phyloP scores from a whole-genome alignment of 352 stramenopile genomes.

The Pythium biforme region DNA sequence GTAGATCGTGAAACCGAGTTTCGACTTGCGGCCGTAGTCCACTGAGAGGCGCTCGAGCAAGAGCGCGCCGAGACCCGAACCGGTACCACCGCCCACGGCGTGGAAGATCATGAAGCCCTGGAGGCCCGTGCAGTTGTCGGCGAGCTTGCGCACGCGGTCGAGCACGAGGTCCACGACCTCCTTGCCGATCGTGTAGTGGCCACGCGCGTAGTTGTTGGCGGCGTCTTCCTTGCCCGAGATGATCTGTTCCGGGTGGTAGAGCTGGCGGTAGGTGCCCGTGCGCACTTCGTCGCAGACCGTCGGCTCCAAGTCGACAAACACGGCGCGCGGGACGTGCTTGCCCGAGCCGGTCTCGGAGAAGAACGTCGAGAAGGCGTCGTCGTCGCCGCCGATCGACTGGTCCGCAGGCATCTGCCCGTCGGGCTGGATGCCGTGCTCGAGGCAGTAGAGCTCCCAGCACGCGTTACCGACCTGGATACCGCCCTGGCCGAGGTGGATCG shows the following conservation, averaged over 20 bases:
- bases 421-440: slow-evolving; percentile 91
- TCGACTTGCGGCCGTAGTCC: slow-evolving; percentile 97
- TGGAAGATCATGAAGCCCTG: too few species aligned
- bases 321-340: too few species aligned
- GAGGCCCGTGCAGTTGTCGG: too few species aligned
- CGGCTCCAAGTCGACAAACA: slow-evolving; percentile 96
- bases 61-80: too few species aligned
- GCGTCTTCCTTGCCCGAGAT: slow-evolving; percentile 96
- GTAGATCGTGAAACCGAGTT: slow-evolving; percentile 97
- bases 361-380: slow-evolving; percentile 95
- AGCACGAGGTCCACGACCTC: too few species aligned
- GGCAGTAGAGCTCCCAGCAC: slow-evolving; percentile 85
- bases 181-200: too few species aligned
- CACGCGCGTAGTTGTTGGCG: slow-evolving; percentile 85
- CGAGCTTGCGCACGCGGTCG: too few species aligned
- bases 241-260: slow-evolving; percentile 97
- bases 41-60: too few species aligned
- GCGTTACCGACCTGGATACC: slow-evolving; percentile 87
- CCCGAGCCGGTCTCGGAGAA: too few species aligned
- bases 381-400: slow-evolving; percentile 36
- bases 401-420: slow-evolving; percentile 84
- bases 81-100: too few species aligned
- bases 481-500: slow-evolving; percentile 88
- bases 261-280: slow-evolving; percentile 92
- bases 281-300: slow-evolving; percentile 95